Percentiles rank a stretch among this genome's conserved stretches.
phyloP scores from a whole-genome alignment of 495 filamentous ascomycete species.

The Penicillium samsonianum region DNA sequence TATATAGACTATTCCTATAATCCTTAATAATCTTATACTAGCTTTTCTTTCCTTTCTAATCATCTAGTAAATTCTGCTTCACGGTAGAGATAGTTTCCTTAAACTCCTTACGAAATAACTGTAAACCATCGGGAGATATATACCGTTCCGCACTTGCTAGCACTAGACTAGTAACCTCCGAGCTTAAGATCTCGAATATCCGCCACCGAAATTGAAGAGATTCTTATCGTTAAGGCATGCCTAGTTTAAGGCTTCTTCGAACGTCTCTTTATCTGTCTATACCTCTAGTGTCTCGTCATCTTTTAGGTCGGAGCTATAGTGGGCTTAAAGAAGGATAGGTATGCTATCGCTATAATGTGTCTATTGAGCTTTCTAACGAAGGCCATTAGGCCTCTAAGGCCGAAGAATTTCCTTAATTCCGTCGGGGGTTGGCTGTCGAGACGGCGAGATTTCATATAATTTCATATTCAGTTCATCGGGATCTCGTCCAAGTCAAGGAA shows the following conservation, averaged over 20 bases:
- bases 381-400: conserved; percentile 1
- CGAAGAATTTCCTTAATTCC: conserved; percentile 3
- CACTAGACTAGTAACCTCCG: conserved; percentile 1
- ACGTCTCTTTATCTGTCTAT: conserved; percentile 6
- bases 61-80: conserved; percentile 5
- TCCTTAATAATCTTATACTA: conserved; percentile 2
- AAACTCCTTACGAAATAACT: conserved; percentile 5
- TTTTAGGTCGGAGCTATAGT: conserved; percentile 5
- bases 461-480: no score
- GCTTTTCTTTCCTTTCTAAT: conserved; percentile 5
- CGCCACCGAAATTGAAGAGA: conserved; percentile 6
- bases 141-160: not conserved
- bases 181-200: conserved; percentile 2
- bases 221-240: conserved; percentile 1
- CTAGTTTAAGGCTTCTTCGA: conserved; percentile 6
- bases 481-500: no score
- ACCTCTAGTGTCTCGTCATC: conserved; percentile 6
- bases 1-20: not conserved
- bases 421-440: no score
- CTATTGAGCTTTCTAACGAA: not conserved
- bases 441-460: no score
- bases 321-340: conserved; percentile 1
- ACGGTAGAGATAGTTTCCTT: conserved; percentile 7
- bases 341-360: not conserved
- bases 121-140: conserved; percentile 1